Percentiles rank a stretch among this genome's conserved stretches.
Evolutionary conservation across 495 filamentous ascomycete species (phyloP).

Genomic region (Lasiosphaeria miniovina): DNA sequence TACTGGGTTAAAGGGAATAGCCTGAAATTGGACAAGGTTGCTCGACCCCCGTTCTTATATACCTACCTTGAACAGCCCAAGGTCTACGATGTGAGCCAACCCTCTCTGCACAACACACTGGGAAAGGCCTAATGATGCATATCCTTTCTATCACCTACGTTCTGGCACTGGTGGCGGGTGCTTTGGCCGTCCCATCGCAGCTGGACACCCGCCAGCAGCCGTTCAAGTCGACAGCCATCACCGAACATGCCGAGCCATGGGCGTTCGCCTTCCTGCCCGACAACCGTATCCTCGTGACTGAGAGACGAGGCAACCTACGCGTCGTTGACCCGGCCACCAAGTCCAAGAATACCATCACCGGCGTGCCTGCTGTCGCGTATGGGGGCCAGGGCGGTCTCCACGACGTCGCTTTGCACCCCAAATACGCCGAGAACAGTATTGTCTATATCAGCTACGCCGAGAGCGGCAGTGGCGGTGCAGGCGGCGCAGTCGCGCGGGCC

Average conservation of each 20-base stretch:
- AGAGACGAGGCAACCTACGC: slow-evolving; percentile 32
- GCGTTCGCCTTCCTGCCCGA: slow-evolving; percentile 37
- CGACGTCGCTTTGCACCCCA: slow-evolving; percentile 36
- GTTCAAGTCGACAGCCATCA: slow-evolving; percentile 32
- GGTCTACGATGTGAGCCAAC: slow-evolving; percentile 24
- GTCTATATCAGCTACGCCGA: slow-evolving; percentile 40
- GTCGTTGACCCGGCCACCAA: slow-evolving; percentile 35
- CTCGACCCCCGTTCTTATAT: slow-evolving; percentile 32
- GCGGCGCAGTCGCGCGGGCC: slow-evolving; percentile 34
- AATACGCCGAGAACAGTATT: slow-evolving; percentile 34
- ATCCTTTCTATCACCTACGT: slow-evolving; percentile 33
- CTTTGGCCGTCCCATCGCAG: slow-evolving; percentile 31
- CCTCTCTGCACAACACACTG: slow-evolving; percentile 27
- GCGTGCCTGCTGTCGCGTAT: slow-evolving; percentile 34
- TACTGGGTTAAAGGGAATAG: slow-evolving; percentile 18
- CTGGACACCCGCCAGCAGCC: slow-evolving; percentile 33
- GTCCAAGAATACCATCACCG: slow-evolving; percentile 32
- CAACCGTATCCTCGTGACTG: slow-evolving; percentile 35
- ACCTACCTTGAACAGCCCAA: slow-evolving; percentile 23
- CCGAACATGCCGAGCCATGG: slow-evolving; percentile 32
- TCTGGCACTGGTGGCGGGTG: slow-evolving; percentile 32
- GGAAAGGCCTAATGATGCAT: slow-evolving; percentile 29
- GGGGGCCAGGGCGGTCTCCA: slow-evolving; percentile 36
- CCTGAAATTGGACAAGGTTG: slow-evolving; percentile 29
- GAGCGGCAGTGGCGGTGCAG: slow-evolving; percentile 29